Base-by-base conservation (phyloP, 805 yeast species). In the Yamadazyma nakazawae region DNA sequence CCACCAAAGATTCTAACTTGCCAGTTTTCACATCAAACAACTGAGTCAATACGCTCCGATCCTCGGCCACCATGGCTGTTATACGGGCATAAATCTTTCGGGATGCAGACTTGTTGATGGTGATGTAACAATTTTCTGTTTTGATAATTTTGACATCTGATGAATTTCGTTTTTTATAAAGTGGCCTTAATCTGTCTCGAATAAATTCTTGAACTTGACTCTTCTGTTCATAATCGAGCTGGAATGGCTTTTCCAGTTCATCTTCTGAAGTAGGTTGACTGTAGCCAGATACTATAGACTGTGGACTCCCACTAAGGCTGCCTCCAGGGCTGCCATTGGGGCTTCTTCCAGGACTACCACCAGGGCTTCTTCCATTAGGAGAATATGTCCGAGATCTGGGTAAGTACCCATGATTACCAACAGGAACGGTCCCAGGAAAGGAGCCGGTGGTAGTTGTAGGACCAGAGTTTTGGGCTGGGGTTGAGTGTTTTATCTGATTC, bases 61-160 rank as follows among this genome's bases (percentile, higher is more conserved):
- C 53, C 24, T 5, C 48, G 47, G n/a, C 40, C 34, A 36, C 46
- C 46, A 52, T 40, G n/a, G 52, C 24, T 25, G 57, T 40, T 14
- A 70, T 58, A 5, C 61, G 57, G 16, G 64, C 63, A 59, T 88
- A 87, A 16, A 85, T 60, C 37, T 67, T 66, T 43, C 88, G 70
- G 12, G 91, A 84, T 5, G 85, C 81, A 2, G 64, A 65, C 64
- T 78, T 79, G 63, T 87, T 87, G 45, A 86, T 72, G 13, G 60
- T 61, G 2, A 88, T 84, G 58, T 82, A 88, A 42, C 63, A 64
- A 10, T 55, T 57, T 50, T 71, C 75, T 3, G 63, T 45, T 4
- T 48, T 53, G 12, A 70, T 68, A 17, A 53, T 42, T 11, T 45
- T 45, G 4, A 37, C 34, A 3, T 69, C 68, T 3, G 66, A 66